Evolutionary conservation across 805 yeast species (phyloP), one percentile per base, ranked within the genome.

Genomic region (Lipomyces oligophaga): DNA sequence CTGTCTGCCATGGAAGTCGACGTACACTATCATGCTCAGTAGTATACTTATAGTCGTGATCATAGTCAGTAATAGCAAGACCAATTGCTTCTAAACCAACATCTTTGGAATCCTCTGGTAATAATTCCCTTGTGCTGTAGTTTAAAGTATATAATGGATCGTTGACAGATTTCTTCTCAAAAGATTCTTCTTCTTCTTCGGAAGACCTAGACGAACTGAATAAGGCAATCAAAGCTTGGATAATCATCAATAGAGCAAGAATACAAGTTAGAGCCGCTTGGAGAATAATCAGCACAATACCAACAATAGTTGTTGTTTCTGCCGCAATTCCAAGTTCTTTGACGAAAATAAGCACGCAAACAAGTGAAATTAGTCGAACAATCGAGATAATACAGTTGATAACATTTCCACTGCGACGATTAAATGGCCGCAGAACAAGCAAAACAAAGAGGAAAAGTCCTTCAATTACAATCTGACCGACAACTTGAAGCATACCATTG

Each of bases 401-500:
- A 19, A 57, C 49, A 38, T 63, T 65, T 18, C 63, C 67, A 55
- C 58, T 52, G 20, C 55, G 57, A 10, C 62, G 54, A 38, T 58
- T 62, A 53, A 62, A 65, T 15, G 68, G 68, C 30, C 55, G 47
- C 10, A 45, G 41, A 26, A 52, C 25, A 32, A 58, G 43, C 21
- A 60, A 38, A 15, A 55, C 49, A 6, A 58, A 30, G 25, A 53
- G 41, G 26, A 64, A 47, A 2, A 57, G 8, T 6, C 50, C 52
- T 33, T 65, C 68, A 30, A 64, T 41, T 3, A 50, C 67, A 19
- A 65, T 50, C 48, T 64, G 66, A 7, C 67, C 66, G 15, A 60
- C 49, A 7, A 64, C 60, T 40, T 65, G 68, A 18, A 64, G 47
- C 47, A 64, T 45, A 5, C 64, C 66, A 31, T 62, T 55, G 11